A percentile compares a stretch with the other conserved stretches of the same genome.
These are phyloP conservation scores for Ophiocordyceps camponoti-leonardi DNA, from an alignment of 2,329 filamentous ascomycete species.

Conservation along the genomic window DNA sequence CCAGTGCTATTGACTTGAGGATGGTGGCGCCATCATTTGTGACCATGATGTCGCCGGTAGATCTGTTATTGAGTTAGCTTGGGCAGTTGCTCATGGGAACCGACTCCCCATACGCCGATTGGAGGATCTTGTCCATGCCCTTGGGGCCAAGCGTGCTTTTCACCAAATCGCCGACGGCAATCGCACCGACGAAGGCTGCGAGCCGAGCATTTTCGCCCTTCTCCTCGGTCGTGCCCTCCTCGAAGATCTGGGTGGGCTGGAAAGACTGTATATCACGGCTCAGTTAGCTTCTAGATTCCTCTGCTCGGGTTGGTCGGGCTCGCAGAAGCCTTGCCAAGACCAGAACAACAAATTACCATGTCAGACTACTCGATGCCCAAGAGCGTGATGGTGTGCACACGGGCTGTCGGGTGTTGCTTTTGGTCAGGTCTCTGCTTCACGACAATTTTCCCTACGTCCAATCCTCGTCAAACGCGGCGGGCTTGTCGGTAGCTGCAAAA, in stretches of 20 bases:
- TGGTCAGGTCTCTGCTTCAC: neutral
- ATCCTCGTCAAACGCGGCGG: neutral
- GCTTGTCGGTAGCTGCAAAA: neutral
- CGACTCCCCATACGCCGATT: constrained; percentile 58
- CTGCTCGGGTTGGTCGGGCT: neutral
- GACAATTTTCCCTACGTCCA: neutral
- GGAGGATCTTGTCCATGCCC: constrained; percentile 97
- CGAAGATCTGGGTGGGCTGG: constrained; percentile 95
- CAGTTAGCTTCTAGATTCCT: constrained; percentile 4
- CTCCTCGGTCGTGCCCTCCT: constrained; percentile 90
- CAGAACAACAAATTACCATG: neutral
- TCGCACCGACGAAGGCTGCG: constrained; percentile 94
- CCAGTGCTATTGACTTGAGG: constrained; percentile 92
- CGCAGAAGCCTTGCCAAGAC: neutral
- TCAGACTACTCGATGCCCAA: neutral
- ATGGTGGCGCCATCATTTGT: constrained; percentile 98
- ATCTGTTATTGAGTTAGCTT: constrained; percentile 32
- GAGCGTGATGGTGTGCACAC: neutral
- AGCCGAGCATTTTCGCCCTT: constrained; percentile 98
- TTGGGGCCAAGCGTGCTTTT: constrained; percentile 96
- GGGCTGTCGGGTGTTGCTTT: neutral
- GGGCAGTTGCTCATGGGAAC: neutral
- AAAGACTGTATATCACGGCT: constrained; percentile 28
- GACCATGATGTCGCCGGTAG: constrained; percentile 92
- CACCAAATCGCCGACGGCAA: constrained; percentile 90